Evolutionary conservation across 768 basidiomycete species (phyloP).

Genomic region (Rhizopogon vesiculosus): DNA sequence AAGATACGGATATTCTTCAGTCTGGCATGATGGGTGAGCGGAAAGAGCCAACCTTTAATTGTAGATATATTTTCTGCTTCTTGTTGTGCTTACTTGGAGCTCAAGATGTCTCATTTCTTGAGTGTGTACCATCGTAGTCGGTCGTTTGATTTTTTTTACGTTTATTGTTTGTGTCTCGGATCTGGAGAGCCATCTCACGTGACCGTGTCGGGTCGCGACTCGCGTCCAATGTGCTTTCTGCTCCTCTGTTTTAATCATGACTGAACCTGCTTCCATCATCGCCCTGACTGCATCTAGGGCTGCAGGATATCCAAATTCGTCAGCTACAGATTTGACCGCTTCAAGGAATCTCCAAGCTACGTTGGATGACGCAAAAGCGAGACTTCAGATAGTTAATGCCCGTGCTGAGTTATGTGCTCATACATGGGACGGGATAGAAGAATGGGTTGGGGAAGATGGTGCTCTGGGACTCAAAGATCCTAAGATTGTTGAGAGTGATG

Average conservation of each 20-base stretch:
- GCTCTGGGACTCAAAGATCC: slow-evolving; percentile 39
- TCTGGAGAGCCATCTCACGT: background rate
- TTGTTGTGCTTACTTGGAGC: too few species aligned
- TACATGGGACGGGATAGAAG: slow-evolving; percentile 25
- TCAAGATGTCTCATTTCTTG: too few species aligned
- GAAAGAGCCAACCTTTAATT: too few species aligned
- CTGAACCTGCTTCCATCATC: background rate
- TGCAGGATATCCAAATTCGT: background rate
- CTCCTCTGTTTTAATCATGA: background rate
- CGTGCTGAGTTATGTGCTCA: slow-evolving; percentile 19
- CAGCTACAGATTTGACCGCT: background rate
- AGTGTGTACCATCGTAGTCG: too few species aligned
- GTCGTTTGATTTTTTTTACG: too few species aligned
- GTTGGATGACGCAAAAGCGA: slow-evolving; percentile 17
- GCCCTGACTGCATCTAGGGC: background rate
- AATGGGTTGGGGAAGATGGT: slow-evolving; percentile 20
- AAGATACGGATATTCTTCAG: too few species aligned
- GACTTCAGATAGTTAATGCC: slow-evolving; percentile 17
- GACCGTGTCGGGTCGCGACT: background rate
- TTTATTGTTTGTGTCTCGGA: too few species aligned
- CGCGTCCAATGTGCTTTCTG: background rate
- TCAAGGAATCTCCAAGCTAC: slow-evolving; percentile 20
- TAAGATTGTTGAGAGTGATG: slow-evolving; percentile 50
- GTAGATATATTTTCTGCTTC: too few species aligned
- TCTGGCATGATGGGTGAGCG: too few species aligned